phyloP scores from a whole-genome alignment of 129 eudicot genomes.

The Solidago caesia region DNA sequence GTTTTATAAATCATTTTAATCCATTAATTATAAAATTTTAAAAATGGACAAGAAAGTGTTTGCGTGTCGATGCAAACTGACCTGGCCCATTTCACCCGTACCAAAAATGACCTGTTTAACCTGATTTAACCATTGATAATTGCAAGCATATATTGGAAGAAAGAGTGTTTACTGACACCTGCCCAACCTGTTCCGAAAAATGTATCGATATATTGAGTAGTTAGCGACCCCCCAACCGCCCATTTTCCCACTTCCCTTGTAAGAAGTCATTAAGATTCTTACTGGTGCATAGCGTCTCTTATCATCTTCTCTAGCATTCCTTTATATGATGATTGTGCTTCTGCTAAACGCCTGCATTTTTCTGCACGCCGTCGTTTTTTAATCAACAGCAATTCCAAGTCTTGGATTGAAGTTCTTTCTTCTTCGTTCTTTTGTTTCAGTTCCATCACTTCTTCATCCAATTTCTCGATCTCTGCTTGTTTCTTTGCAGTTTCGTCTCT shows the following conservation, averaged over 20 bases:
- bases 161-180: not conserved
- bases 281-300: conserved; percentile 99
- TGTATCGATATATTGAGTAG: too few relatives aligned
- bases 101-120: too few relatives aligned
- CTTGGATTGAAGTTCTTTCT: conserved; percentile 70
- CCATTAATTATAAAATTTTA: too few relatives aligned
- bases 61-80: too few relatives aligned
- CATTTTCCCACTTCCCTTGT: not conserved
- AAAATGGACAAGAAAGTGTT: too few relatives aligned
- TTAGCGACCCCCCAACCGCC: not conserved
- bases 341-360: conserved; percentile 82
- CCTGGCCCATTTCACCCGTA: too few relatives aligned
- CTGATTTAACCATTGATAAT: too few relatives aligned
- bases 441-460: conserved; percentile 68
- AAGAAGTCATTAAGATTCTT: conserved; percentile 28
- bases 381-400: conserved; percentile 60
- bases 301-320: conserved; percentile 96
- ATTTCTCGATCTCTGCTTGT: conserved; percentile 64
- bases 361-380: conserved; percentile 79
- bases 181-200: not conserved
- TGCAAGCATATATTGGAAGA: not conserved
- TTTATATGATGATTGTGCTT: conserved; percentile 88
- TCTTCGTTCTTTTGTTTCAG: conserved; percentile 73
- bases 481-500: conserved; percentile 73
- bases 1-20: too few relatives aligned